Conservation (phyloP, 164 flowering plant genomes). For the Santalum album region DNA sequence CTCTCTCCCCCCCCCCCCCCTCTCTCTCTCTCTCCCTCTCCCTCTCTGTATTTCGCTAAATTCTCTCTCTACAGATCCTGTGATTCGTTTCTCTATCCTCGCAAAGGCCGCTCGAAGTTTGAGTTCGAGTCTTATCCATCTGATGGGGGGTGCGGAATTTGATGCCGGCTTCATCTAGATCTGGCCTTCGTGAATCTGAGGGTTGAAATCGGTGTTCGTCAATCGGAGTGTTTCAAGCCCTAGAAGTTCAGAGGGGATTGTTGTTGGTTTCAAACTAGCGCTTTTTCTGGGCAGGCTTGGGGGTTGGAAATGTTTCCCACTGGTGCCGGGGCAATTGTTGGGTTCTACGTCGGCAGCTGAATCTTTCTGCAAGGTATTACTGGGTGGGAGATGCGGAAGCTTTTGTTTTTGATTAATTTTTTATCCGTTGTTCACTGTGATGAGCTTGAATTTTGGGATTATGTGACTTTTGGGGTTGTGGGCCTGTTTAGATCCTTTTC, state of each 20-base stretch:
- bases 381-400: too few relatives aligned
- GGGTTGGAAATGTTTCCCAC: too few relatives aligned
- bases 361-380: slow-evolving; percentile 41
- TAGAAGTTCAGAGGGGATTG: not conserved
- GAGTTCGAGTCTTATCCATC: not conserved
- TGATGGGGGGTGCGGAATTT: not conserved
- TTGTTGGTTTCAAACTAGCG: too few relatives aligned
- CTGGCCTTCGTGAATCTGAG: not conserved
- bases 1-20: slow-evolving; percentile 9
- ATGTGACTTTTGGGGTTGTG: too few relatives aligned
- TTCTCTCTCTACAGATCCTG: slow-evolving; percentile 24
- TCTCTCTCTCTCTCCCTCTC: slow-evolving; percentile 6
- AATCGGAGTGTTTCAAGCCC: not conserved
- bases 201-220: slow-evolving; percentile 13
- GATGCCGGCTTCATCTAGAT: slow-evolving; percentile 5
- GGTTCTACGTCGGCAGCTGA: slow-evolving; percentile 10
- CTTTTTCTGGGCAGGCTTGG: not conserved
- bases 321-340: too few relatives aligned
- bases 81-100: not conserved
- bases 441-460: too few relatives aligned
- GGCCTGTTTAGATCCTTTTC: too few relatives aligned
- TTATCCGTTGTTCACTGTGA: too few relatives aligned
- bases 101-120: slow-evolving; percentile 8
- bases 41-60: slow-evolving; percentile 4
- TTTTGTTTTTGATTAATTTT: too few relatives aligned